Conservation (phyloP, 2,329 filamentous ascomycete species). For the Phaeosphaeriaceae sp. region DNA sequence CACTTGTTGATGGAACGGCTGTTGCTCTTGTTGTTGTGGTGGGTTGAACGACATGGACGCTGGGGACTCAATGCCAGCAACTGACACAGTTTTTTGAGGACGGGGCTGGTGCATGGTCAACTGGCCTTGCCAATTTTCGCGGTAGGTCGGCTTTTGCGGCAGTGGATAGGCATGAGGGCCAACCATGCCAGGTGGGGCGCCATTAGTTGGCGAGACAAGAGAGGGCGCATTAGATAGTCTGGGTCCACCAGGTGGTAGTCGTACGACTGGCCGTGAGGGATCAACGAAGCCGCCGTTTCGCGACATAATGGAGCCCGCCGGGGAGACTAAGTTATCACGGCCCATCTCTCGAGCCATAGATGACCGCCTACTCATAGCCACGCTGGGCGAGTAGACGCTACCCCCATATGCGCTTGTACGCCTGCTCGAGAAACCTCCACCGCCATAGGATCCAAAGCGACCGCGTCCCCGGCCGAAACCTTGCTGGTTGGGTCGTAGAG, state of each 20-base stretch:
- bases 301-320: slow-evolving; percentile 78
- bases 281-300: slow-evolving; percentile 67
- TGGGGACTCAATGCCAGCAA: slow-evolving; percentile 90
- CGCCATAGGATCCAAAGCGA: slow-evolving; percentile 70
- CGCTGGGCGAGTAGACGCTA: slow-evolving; percentile 83
- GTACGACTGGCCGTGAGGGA: slow-evolving; percentile 73
- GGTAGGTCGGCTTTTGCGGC: slow-evolving; percentile 62
- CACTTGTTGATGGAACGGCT: slow-evolving; percentile 95
- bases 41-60: slow-evolving; percentile 65
- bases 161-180: slow-evolving; percentile 58
- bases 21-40: slow-evolving; percentile 72
- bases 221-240: slow-evolving; percentile 42
- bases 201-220: slow-evolving; percentile 37
- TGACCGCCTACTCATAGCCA: slow-evolving; percentile 87
- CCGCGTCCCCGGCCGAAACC: slow-evolving; percentile 70
- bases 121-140: slow-evolving; percentile 65
- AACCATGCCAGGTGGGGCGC: slow-evolving; percentile 42
- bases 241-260: slow-evolving; percentile 71
- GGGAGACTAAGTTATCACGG: slow-evolving; percentile 79
- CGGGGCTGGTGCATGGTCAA: slow-evolving; percentile 91
- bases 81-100: slow-evolving; percentile 91
- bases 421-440: slow-evolving; percentile 70
- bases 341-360: slow-evolving; percentile 73
- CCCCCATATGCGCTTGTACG: slow-evolving; percentile 84
- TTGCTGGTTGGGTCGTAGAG: slow-evolving; percentile 91